Conservation (phyloP, 805 yeast species). For the Candida sakaeoensis region DNA sequence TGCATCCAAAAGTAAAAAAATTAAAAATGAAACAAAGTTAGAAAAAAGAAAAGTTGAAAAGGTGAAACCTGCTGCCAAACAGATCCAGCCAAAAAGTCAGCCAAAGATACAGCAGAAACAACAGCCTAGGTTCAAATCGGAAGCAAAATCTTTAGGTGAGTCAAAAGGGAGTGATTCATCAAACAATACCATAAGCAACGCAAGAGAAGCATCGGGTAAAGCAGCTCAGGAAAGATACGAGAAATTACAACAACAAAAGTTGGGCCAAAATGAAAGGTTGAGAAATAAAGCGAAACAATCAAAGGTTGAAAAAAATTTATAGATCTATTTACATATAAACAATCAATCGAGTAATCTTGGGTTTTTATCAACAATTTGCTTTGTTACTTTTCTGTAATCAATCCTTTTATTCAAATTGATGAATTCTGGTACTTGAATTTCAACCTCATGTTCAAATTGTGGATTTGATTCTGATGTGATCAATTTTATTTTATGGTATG, state of each 20-base stretch:
- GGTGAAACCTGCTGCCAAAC: background rate
- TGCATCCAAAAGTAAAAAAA: slow-evolving; percentile 3
- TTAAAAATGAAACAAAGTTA: background rate
- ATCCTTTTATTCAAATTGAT: slow-evolving; percentile 24
- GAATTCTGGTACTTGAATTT: slow-evolving; percentile 22
- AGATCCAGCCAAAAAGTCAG: background rate
- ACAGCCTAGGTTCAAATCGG: slow-evolving; percentile 1
- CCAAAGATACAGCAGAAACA: background rate
- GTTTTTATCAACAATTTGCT: slow-evolving; percentile 13
- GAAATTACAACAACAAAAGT: slow-evolving; percentile 23
- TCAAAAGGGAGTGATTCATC: background rate
- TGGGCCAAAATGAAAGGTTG: slow-evolving; percentile 27
- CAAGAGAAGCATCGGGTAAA: slow-evolving; percentile 33
- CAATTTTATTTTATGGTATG: slow-evolving; percentile 18
- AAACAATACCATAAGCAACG: background rate
- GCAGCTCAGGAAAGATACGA: slow-evolving; percentile 38
- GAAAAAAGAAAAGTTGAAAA: background rate
- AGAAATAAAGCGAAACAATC: slow-evolving; percentile 15
- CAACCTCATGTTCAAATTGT: slow-evolving; percentile 14
- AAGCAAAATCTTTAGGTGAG: slow-evolving; percentile 2
- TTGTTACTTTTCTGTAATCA: slow-evolving; percentile 21
- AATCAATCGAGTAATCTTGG: slow-evolving; percentile 6
- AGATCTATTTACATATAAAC: slow-evolving; percentile 1
- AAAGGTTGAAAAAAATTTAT: background rate
- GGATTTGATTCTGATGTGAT: slow-evolving; percentile 20